Conservation (phyloP, 169 alveolate species). For the Plasmodium knowlesi region DNA sequence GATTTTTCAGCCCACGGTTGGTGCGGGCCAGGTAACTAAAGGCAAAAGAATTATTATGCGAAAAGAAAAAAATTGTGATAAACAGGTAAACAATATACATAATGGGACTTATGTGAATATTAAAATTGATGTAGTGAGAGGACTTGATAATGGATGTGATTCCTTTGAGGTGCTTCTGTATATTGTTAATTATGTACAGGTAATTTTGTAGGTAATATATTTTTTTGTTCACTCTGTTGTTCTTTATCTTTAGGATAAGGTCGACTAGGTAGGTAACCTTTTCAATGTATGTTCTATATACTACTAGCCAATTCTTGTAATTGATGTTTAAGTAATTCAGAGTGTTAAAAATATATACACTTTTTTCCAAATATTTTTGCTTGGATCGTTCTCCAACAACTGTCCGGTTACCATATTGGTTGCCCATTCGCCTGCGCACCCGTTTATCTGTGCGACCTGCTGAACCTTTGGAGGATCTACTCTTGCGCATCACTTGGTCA, state of each 20-base stretch:
- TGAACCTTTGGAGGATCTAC: background rate
- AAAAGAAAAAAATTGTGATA: conserved; percentile 67
- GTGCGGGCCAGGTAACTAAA: conserved; percentile 22
- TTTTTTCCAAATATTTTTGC: conserved; percentile 8
- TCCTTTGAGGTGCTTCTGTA: conserved; percentile 34
- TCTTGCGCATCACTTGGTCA: background rate
- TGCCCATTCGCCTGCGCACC: background rate
- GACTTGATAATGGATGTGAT: conserved; percentile 46
- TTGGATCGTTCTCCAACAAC: background rate
- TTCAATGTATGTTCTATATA: conserved; percentile 55
- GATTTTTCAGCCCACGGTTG: conserved; percentile 51
- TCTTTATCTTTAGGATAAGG: conserved; percentile 46
- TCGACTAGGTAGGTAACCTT: conserved; percentile 59
- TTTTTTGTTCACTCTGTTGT: conserved; percentile 31
- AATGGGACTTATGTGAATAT: conserved; percentile 67
- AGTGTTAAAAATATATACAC: conserved; percentile 57
- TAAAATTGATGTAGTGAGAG: conserved; percentile 59
- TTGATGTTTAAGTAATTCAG: conserved; percentile 66
- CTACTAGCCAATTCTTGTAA: conserved; percentile 71
- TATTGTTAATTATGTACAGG: conserved; percentile 58
- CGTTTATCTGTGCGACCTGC: background rate
- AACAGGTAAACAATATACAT: conserved; percentile 52
- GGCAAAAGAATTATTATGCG: conserved; percentile 64
- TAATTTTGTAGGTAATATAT: conserved; percentile 33
- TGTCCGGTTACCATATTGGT: background rate